Conservation (phyloP, 2,329 filamentous ascomycete species). For the Botrytis medusae region DNA sequence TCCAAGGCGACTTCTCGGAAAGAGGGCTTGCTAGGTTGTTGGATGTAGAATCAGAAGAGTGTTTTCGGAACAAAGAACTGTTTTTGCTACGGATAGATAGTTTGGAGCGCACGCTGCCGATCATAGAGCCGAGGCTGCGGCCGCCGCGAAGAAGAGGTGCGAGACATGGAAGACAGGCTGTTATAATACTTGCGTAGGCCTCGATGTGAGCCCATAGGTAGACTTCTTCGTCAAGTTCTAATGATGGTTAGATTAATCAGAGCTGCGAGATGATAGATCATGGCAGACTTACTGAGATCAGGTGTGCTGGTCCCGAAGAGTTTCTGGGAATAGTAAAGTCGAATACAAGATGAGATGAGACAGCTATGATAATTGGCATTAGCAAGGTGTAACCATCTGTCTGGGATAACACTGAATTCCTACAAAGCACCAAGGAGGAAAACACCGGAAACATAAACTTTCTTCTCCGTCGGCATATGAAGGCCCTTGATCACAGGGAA, state of each 20-base stretch:
- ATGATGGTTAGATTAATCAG: background rate
- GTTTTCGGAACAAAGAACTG: background rate
- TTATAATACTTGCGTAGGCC: conserved; percentile 7
- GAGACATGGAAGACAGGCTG: conserved; percentile 9
- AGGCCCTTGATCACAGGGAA: conserved; percentile 9
- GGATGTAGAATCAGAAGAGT: background rate
- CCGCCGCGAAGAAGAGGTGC: conserved; percentile 10
- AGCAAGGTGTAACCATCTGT: background rate
- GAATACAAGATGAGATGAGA: conserved; percentile 13
- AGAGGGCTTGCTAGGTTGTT: background rate
- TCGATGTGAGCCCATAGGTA: conserved; percentile 19
- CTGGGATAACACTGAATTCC: background rate
- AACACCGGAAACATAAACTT: conserved; percentile 3
- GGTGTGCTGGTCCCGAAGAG: conserved; percentile 15
- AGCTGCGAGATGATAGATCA: background rate
- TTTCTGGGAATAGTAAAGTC: conserved; percentile 14
- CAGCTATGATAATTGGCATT: background rate
- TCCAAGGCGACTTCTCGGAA: conserved; percentile 3
- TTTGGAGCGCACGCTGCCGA: conserved; percentile 8
- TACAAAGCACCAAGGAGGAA: conserved; percentile 21
- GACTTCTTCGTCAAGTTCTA: conserved; percentile 11
- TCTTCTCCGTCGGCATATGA: conserved; percentile 9
- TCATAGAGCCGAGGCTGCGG: conserved; percentile 7
- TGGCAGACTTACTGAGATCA: conserved; percentile 2
- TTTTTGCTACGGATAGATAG: conserved; percentile 11